Evolutionary conservation across 441 rosid genomes (phyloP).

Genomic region (Mallotus repandus): DNA sequence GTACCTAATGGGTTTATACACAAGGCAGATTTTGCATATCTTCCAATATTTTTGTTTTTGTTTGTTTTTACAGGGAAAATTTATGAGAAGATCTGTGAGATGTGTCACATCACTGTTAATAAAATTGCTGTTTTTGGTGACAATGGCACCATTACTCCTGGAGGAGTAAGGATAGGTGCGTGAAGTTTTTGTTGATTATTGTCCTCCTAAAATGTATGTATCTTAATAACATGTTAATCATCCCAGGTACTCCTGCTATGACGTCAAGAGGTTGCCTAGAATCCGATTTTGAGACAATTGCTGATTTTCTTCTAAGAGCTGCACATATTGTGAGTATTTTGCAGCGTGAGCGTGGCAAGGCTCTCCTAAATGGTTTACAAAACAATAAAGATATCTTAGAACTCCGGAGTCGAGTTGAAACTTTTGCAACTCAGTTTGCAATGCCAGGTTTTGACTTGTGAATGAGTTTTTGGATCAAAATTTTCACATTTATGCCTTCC

Average conservation of each 20-base stretch:
- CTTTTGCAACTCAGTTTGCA: constrained; percentile 76
- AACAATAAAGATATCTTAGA: constrained; percentile 60
- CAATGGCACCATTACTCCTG: constrained; percentile 75
- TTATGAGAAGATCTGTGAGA: constrained; percentile 83
- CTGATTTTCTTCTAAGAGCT: constrained; percentile 65
- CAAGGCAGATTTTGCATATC: background rate
- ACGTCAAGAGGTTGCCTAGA: constrained; percentile 89
- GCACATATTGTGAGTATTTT: constrained; percentile 58
- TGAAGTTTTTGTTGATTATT: background rate
- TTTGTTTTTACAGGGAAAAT: constrained; percentile 48
- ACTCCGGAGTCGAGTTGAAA: constrained; percentile 64
- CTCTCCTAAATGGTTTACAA: constrained; percentile 56
- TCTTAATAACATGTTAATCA: background rate
- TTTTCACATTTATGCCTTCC: background rate
- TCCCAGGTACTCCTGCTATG: constrained; percentile 87
- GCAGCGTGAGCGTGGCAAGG: constrained; percentile 67
- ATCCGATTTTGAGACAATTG: constrained; percentile 80
- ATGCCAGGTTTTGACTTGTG: constrained; percentile 75
- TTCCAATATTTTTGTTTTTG: background rate
- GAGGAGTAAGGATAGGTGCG: constrained; percentile 92
- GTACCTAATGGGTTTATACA: background rate
- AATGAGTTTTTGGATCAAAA: constrained; percentile 18
- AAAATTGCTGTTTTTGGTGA: constrained; percentile 74
- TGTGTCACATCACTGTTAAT: constrained; percentile 80
- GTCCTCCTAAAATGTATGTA: background rate